phyloP scores from a whole-genome alignment of 257 asterid genomes.

The Solanum piurae region DNA sequence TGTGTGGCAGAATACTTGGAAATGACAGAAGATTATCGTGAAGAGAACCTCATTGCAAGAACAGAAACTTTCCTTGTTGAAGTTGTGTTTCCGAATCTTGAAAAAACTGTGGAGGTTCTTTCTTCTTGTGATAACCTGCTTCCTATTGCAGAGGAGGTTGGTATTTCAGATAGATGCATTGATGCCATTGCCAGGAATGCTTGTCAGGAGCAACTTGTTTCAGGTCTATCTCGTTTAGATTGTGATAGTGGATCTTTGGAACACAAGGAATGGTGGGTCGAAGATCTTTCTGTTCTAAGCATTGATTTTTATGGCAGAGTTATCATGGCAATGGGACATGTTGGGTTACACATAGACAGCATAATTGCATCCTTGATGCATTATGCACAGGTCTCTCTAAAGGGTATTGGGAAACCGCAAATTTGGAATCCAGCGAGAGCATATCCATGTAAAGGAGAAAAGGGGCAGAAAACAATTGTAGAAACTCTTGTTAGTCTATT shows the following conservation, averaged over 20 bases:
- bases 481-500: conserved; percentile 41
- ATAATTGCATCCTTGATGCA: conserved; percentile 45
- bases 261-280: conserved; percentile 59
- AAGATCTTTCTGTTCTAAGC: conserved; percentile 37
- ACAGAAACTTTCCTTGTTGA: conserved; percentile 47
- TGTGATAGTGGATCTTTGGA: conserved; percentile 23
- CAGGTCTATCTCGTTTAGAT: conserved; percentile 42
- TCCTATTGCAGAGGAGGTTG: conserved; percentile 43
- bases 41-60: conserved; percentile 41
- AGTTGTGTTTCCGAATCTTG: conserved; percentile 33
- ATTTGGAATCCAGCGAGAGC: conserved; percentile 50
- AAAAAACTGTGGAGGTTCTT: conserved; percentile 50
- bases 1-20: conserved; percentile 58
- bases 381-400: conserved; percentile 41
- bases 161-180: conserved; percentile 24
- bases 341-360: conserved; percentile 39
- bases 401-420: conserved; percentile 48
- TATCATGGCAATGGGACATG: conserved; percentile 30
- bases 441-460: conserved; percentile 11
- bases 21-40: conserved; percentile 44
- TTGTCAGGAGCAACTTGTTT: conserved; percentile 47
- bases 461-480: conserved; percentile 30
- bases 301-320: conserved; percentile 36
- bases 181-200: conserved; percentile 38
- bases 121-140: conserved; percentile 32